Conservation (phyloP, 2,329 filamentous ascomycete species). For the Botryotinia narcissicola region DNA sequence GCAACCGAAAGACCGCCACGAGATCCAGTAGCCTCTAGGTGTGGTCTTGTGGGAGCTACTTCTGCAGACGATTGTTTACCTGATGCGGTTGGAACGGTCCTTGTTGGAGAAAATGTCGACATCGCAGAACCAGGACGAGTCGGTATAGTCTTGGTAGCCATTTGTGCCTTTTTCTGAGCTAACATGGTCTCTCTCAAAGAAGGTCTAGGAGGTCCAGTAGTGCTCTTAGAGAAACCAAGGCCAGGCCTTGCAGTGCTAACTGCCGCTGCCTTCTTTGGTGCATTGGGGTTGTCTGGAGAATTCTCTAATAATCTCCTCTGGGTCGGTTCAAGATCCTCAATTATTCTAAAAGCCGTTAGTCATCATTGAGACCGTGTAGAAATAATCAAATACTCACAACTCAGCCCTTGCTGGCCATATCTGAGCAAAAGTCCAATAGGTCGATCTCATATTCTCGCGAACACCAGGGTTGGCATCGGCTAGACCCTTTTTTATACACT, state of each 20-base stretch:
- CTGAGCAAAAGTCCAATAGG: conserved; percentile 79
- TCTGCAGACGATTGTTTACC: conserved; percentile 39
- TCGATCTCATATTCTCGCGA: conserved; percentile 77
- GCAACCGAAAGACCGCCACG: conserved; percentile 61
- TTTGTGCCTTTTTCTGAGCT: conserved; percentile 68
- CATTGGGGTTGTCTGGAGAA: conserved; percentile 78
- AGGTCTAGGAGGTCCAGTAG: conserved; percentile 54
- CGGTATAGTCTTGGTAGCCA: conserved; percentile 53
- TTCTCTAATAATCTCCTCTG: conserved; percentile 79
- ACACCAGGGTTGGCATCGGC: conserved; percentile 86
- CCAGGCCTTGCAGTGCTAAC: conserved; percentile 50
- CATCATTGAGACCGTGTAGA: neutral
- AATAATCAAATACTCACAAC: conserved; percentile 49
- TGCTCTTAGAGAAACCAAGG: conserved; percentile 61
- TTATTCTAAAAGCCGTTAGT: conserved; percentile 56
- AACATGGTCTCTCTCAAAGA: conserved; percentile 81
- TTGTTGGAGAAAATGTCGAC: conserved; percentile 57
- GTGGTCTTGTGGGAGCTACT: conserved; percentile 42
- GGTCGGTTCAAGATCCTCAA: conserved; percentile 73
- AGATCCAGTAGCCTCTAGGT: conserved; percentile 43
- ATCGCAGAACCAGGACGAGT: conserved; percentile 62
- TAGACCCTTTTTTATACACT: conserved; percentile 86
- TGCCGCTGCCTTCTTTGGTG: conserved; percentile 54
- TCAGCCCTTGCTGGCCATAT: conserved; percentile 79
- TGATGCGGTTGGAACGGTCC: conserved; percentile 41